Conservation (phyloP, 495 filamentous ascomycete genomes). For the Penicillium taxi region DNA sequence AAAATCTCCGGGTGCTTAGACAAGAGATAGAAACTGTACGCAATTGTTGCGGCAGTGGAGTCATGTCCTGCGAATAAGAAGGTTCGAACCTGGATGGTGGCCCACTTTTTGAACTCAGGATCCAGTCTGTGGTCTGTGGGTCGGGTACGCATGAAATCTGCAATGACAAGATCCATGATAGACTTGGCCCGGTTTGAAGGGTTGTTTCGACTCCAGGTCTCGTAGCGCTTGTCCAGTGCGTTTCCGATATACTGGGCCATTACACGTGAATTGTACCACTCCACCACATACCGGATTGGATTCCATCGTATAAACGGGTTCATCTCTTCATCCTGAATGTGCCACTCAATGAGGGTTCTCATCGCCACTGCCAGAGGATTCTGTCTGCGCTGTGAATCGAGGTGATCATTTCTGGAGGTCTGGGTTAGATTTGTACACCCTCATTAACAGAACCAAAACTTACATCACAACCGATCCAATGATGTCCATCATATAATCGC, state of each 20-base stretch:
- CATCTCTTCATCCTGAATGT: conserved; percentile 1
- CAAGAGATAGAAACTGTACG: neutral
- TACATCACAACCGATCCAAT: neutral
- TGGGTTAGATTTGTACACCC: too few relatives aligned
- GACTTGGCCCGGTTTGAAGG: neutral
- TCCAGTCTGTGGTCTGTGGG: neutral
- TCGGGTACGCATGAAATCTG: neutral
- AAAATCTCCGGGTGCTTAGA: neutral
- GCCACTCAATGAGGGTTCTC: neutral
- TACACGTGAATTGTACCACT: neutral
- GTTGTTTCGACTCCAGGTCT: neutral
- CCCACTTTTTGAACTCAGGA: conserved; percentile 1
- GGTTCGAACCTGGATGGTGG: neutral
- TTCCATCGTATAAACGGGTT: neutral
- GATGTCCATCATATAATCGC: neutral
- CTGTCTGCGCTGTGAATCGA: neutral
- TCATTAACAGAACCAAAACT: neutral
- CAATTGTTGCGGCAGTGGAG: neutral
- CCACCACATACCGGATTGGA: neutral
- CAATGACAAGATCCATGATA: neutral
- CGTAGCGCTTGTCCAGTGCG: neutral
- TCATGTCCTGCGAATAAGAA: neutral
- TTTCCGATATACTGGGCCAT: neutral
- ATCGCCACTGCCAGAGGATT: neutral
- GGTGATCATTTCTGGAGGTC: neutral